These are phyloP conservation scores for Gossypioides kirkii DNA, from an alignment of 345 rosid genomes.

Conservation along the genomic window DNA sequence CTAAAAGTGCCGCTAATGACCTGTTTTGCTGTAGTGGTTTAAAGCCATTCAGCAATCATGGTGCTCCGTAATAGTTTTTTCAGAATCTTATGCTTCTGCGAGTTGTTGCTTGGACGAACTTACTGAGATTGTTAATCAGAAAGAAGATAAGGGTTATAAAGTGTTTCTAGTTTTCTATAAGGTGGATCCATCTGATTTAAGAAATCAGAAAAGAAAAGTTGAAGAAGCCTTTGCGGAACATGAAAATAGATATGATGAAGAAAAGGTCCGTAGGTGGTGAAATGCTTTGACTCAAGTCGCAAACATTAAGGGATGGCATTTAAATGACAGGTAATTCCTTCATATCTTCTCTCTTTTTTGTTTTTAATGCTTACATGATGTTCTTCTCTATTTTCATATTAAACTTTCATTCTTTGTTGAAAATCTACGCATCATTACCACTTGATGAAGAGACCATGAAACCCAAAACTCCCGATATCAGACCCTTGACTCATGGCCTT, in stretches of 20 bases:
- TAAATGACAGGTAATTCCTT: constrained; percentile 4
- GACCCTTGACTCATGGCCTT: no score
- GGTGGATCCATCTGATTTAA: constrained; percentile 19
- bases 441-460: no score
- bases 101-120: constrained; percentile 11
- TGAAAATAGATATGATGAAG: neutral
- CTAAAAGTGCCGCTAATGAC: no score
- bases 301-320: constrained; percentile 12
- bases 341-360: neutral
- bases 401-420: no score
- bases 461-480: no score
- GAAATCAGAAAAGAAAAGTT: constrained; percentile 7
- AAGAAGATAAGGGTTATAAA: constrained; percentile 5
- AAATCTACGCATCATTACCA: no score
- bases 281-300: constrained; percentile 8
- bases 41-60: constrained; percentile 7
- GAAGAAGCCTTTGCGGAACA: constrained; percentile 11
- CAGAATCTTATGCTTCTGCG: neutral
- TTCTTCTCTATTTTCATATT: no score
- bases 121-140: neutral
- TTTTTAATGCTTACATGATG: no score
- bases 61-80: constrained; percentile 1
- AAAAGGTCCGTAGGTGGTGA: constrained; percentile 9
- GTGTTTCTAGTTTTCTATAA: constrained; percentile 23
- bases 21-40: no score